Evolutionary conservation across 1,284 basidiomycete species (phyloP), one percentile per base, ranked within the genome.

Genomic region (Malassezia japonica): DNA sequence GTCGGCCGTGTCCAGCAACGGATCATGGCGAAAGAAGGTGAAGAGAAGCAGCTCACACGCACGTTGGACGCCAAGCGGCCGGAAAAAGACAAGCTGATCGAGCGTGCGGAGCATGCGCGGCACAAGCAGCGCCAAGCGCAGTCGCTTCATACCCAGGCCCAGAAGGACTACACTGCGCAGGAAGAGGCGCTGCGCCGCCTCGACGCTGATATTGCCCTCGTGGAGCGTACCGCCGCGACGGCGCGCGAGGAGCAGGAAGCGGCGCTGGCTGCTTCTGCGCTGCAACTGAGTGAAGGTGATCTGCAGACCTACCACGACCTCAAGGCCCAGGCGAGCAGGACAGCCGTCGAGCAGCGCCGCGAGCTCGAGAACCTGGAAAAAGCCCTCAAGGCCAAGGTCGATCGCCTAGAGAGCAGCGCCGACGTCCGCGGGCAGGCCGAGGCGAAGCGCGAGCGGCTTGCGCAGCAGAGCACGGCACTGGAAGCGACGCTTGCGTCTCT

Each of bases 281-380:
- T 87, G 36, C 83, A 84, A 0, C 76, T 98, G 4, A 86, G 81
- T 51, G 83, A 87, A 65, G 84, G 85, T 48, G 87, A 84, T 63
- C 76, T 96, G 9, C 83, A 84, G 40, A 85, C 94, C 67, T 99
- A 99, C 74, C 84, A 85, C 32, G 54, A 57, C 33, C 61, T 69
- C 23, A 56, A 88, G 77, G 82, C 83, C 0, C 88, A 48, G 51
- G 65, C 59, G 6, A 86, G 83, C 55, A 76, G 84, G 2, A 79
- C 84, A 35, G 89, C 86, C 0, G 82, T 90, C 0, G 80, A 83
- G 29, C 90, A 96, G 72, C 84, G 94, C 1, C 88, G 94, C 69
- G 78, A 83, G 20, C 79, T 94, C 4, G 87, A 91, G 59, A 80
- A 81, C 0, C 78, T 91, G 1, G 78, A 78, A n/a, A 82, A 89